phyloP scores from a whole-genome alignment of 2,329 filamentous ascomycete species.

The Zalaria sp. region DNA sequence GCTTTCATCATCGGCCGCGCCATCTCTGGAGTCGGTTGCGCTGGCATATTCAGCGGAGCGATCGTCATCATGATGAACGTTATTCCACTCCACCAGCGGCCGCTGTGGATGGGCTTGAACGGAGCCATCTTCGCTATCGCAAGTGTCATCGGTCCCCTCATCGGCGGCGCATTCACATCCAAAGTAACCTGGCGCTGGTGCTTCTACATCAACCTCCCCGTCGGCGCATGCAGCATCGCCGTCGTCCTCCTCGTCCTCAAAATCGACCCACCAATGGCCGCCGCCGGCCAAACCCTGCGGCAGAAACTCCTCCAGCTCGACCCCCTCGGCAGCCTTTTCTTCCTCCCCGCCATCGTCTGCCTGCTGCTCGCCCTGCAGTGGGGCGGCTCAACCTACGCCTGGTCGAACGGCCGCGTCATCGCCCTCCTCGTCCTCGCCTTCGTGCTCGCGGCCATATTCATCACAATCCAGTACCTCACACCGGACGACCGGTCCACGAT shows the following conservation, averaged over 20 bases:
- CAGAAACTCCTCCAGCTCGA: conserved; percentile 30
- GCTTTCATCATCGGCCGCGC: conserved; percentile 38
- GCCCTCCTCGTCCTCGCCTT: conserved; percentile 29
- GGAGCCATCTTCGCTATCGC: conserved; percentile 37
- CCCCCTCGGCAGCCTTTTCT: conserved; percentile 30
- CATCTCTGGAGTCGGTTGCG: conserved; percentile 34
- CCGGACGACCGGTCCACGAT: conserved; percentile 28
- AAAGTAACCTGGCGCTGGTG: conserved; percentile 33
- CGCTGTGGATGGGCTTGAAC: conserved; percentile 34
- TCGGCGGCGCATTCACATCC: conserved; percentile 25
- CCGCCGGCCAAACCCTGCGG: neutral
- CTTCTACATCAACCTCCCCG: conserved; percentile 40
- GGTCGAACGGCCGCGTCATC: conserved; percentile 30
- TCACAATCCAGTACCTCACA: conserved; percentile 28
- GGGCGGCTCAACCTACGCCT: conserved; percentile 32
- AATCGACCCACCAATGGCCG: conserved; percentile 1
- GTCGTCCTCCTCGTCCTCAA: conserved; percentile 5
- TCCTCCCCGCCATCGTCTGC: conserved; percentile 33
- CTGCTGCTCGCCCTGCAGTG: conserved; percentile 36
- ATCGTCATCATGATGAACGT: conserved; percentile 31
- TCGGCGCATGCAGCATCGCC: conserved; percentile 27
- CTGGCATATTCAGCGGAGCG: conserved; percentile 36
- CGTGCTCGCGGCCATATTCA: conserved; percentile 27
- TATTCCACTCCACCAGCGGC: conserved; percentile 31
- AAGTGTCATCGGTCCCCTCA: conserved; percentile 31